Conservation (phyloP, 1,284 basidiomycete species). For the Fistulinella staudtii region DNA sequence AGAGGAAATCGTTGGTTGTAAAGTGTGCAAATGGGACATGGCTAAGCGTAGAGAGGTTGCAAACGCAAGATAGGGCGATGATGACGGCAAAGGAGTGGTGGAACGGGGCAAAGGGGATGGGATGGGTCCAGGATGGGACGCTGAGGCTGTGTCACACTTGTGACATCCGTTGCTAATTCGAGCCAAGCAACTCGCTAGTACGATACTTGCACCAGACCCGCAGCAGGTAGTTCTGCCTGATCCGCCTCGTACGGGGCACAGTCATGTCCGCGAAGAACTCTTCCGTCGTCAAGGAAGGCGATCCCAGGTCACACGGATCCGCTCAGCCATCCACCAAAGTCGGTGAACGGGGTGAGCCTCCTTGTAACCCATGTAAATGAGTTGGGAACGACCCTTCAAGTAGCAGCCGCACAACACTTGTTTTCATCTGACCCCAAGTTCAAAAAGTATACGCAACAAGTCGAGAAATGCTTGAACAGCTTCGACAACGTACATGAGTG, state of each 20-base stretch:
- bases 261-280: conserved; percentile 20
- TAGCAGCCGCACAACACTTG: conserved; percentile 45
- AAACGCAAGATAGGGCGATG: conserved; percentile 32
- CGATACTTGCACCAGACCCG: background rate
- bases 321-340: conserved; percentile 37
- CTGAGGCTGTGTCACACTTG: conserved; percentile 13
- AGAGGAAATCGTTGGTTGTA: conserved; percentile 18
- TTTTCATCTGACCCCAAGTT: conserved; percentile 87
- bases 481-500: conserved; percentile 98
- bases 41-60: conserved; percentile 25
- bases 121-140: conserved; percentile 15
- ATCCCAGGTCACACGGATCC: conserved; percentile 22
- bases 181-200: background rate
- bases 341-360: conserved; percentile 48
- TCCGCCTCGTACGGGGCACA: conserved; percentile 15
- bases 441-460: conserved; percentile 89
- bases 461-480: conserved; percentile 88
- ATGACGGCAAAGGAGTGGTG: conserved; percentile 34
- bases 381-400: conserved; percentile 2
- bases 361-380: background rate
- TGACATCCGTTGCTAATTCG: too few relatives aligned
- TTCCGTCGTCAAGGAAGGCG: conserved; percentile 15
- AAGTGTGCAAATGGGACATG: conserved; percentile 22
- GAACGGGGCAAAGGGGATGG: conserved; percentile 33
- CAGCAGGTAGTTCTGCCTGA: conserved; percentile 9